phyloP scores from a whole-genome alignment of 495 filamentous ascomycete genomes.

The Aspergillus panamensis region DNA sequence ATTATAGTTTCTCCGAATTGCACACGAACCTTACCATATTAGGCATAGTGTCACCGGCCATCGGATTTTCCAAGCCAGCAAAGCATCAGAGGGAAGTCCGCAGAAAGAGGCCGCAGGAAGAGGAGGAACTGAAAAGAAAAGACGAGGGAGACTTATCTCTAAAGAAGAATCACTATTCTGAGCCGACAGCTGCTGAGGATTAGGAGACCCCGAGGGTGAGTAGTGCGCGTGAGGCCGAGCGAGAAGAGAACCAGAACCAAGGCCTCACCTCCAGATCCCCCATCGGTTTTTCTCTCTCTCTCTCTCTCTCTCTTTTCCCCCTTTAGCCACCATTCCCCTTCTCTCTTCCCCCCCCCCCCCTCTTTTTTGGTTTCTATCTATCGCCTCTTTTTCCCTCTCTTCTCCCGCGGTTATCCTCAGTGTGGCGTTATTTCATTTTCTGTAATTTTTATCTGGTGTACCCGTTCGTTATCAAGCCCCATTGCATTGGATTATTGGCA shows the following conservation, averaged over 20 bases:
- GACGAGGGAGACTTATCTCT: slow-evolving; percentile 2
- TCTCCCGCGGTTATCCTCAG: background rate
- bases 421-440: slow-evolving; percentile 3
- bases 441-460: background rate
- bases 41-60: slow-evolving; percentile 27
- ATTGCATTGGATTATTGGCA: slow-evolving; percentile 13
- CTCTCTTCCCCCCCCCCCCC: background rate
- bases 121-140: slow-evolving; percentile 9
- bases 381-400: slow-evolving; percentile 1
- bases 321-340: slow-evolving; percentile 4
- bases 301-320: slow-evolving; percentile 7
- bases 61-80: slow-evolving; percentile 17
- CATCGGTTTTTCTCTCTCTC: slow-evolving; percentile 8
- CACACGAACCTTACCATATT: slow-evolving; percentile 27
- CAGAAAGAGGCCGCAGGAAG: slow-evolving; percentile 5
- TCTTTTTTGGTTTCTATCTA: background rate
- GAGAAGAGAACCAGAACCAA: background rate
- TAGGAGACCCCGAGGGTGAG: background rate
- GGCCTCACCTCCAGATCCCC: slow-evolving; percentile 9
- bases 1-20: slow-evolving; percentile 18
- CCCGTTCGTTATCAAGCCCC: slow-evolving; percentile 20
- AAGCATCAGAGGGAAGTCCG: slow-evolving; percentile 11
- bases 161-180: background rate
- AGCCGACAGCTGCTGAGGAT: too few species aligned
- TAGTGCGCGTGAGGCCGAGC: background rate